phyloP scores from a whole-genome alignment of 345 rosid species.

The Eucalyptus tenuipes region DNA sequence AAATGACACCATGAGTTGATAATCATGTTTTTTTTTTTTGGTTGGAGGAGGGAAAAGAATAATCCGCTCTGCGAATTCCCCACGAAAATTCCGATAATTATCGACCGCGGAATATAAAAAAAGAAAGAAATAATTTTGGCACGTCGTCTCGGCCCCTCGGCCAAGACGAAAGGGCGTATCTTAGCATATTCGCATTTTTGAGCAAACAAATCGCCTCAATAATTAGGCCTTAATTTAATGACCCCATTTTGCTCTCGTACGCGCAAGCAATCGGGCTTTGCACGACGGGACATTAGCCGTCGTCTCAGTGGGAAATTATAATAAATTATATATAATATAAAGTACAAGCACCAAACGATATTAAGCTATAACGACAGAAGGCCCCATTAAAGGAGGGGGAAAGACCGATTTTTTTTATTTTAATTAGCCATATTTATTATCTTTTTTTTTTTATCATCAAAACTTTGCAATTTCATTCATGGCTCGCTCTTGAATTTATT shows the following conservation, averaged over 20 bases:
- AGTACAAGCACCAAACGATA: not conserved
- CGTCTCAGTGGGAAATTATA: not conserved
- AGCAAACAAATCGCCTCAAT: not conserved
- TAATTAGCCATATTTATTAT: not conserved
- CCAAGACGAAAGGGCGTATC: not conserved
- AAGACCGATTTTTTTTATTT: not conserved
- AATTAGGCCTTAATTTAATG: not conserved
- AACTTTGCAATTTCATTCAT: not conserved
- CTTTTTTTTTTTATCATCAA: not conserved
- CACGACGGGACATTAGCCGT: not conserved
- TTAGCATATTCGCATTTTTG: not conserved
- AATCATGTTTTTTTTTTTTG: not conserved
- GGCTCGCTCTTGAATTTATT: accelerated
- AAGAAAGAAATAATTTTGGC: not conserved
- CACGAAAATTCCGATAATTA: not conserved
- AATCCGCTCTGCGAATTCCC: not conserved
- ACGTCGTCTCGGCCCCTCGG: not conserved
- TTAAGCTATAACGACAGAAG: not conserved
- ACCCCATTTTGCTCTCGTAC: not conserved
- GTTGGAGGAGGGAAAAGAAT: not conserved
- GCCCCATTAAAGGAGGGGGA: not conserved
- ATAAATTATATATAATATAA: not conserved
- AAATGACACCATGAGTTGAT: not conserved
- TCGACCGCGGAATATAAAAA: not conserved
- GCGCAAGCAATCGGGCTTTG: not conserved